Percentiles rank a stretch among this genome's conserved stretches.
Evolutionary conservation across 345 rosid genomes (phyloP).

Genomic region (Rhizophora mangle): DNA sequence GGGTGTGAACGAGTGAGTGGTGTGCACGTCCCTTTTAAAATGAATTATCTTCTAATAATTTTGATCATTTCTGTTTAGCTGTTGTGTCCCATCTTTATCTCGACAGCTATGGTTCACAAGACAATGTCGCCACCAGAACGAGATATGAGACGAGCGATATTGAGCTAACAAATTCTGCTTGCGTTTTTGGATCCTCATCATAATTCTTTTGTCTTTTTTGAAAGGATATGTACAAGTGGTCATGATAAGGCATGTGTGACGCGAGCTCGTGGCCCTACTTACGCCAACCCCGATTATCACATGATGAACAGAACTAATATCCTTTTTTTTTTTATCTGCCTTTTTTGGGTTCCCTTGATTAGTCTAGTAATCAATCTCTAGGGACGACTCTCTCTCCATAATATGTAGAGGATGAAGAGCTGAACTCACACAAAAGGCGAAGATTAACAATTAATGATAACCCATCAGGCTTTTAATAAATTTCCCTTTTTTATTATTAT

Average conservation of each 20-base stretch:
- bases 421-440: no score
- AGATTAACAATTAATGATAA: no score
- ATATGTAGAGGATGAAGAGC: no score
- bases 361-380: no score
- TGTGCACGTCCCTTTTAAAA: no score
- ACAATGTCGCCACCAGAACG: neutral
- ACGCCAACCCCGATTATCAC: conserved; percentile 7
- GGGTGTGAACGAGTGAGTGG: no score
- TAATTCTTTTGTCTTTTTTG: conserved; percentile 4
- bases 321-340: neutral
- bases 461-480: no score
- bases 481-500: no score
- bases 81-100: conserved; percentile 28
- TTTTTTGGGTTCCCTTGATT: no score
- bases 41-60: neutral
- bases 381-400: no score
- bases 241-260: neutral
- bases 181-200: neutral
- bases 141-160: neutral
- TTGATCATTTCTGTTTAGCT: neutral
- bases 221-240: conserved; percentile 2
- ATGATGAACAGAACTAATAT: conserved; percentile 10
- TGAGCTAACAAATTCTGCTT: conserved; percentile 1
- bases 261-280: neutral
- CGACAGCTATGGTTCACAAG: conserved; percentile 32